Conservation (phyloP, 2,329 filamentous ascomycete genomes). For the Pseudofabraea citricarpa region DNA sequence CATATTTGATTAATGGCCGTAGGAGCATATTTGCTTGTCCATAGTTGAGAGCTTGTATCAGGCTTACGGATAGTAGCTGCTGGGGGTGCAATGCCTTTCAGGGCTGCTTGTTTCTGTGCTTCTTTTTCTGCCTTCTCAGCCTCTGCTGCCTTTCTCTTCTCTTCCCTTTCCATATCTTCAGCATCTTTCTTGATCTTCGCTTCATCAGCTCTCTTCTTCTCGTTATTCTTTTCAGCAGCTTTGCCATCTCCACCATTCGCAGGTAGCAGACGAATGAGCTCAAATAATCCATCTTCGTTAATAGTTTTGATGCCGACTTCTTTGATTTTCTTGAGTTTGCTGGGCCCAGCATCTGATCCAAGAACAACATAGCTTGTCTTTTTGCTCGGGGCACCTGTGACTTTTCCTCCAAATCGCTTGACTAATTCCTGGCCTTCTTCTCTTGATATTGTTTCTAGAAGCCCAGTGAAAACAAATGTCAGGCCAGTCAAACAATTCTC, state of each 20-base stretch:
- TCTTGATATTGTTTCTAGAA: slow-evolving; percentile 73
- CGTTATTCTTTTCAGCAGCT: slow-evolving; percentile 77
- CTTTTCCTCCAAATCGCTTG: slow-evolving; percentile 91
- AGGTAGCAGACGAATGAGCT: slow-evolving; percentile 74
- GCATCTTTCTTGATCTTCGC: slow-evolving; percentile 73
- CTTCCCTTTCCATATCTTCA: slow-evolving; percentile 79
- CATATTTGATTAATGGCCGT: slow-evolving; percentile 82
- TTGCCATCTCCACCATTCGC: slow-evolving; percentile 84
- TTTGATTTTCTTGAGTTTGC: slow-evolving; percentile 83
- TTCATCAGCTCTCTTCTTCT: slow-evolving; percentile 81
- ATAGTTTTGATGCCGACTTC: slow-evolving; percentile 83
- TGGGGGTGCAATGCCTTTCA: slow-evolving; percentile 33
- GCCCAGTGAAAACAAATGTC: slow-evolving; percentile 91
- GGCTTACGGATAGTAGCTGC: slow-evolving; percentile 34
- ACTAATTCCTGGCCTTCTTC: slow-evolving; percentile 83
- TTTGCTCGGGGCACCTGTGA: slow-evolving; percentile 77
- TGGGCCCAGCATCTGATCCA: slow-evolving; percentile 86
- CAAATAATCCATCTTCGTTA: slow-evolving; percentile 86
- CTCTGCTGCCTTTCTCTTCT: slow-evolving; percentile 53
- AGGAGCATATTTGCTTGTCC: slow-evolving; percentile 95
- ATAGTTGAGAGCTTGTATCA: slow-evolving; percentile 61
- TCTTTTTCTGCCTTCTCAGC: slow-evolving; percentile 44
- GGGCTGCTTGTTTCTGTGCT: slow-evolving; percentile 22
- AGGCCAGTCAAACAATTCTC: slow-evolving; percentile 88
- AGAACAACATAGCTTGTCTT: slow-evolving; percentile 95